Conservation (phyloP, 2,329 filamentous ascomycete genomes). For the Diaporthe sp. region DNA sequence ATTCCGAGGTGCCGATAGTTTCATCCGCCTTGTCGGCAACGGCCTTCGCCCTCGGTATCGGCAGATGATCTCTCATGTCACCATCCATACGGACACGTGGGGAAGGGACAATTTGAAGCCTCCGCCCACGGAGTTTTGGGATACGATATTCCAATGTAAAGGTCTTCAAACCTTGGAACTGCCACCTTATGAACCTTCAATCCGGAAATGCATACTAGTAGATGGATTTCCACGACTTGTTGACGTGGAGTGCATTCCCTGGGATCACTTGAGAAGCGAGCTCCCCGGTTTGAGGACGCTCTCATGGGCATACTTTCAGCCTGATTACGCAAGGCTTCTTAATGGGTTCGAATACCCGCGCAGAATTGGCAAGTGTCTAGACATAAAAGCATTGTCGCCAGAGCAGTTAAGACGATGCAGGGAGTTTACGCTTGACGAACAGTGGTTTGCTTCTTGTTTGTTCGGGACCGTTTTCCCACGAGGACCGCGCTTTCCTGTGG, state of each 20-base stretch:
- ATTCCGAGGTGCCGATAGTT: neutral
- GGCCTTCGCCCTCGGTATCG: neutral
- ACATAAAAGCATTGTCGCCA: neutral
- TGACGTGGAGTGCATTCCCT: accelerated
- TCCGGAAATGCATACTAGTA: too few relatives aligned
- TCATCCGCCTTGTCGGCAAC: neutral
- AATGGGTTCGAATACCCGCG: neutral
- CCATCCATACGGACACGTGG: neutral
- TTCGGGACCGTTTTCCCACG: accelerated
- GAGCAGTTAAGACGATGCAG: too few relatives aligned
- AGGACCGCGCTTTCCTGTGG: neutral
- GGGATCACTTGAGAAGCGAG: neutral
- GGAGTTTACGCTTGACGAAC: too few relatives aligned
- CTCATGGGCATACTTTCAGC: neutral
- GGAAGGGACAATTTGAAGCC: too few relatives aligned
- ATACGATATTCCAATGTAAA: neutral
- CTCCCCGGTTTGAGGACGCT: neutral
- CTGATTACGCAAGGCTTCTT: too few relatives aligned
- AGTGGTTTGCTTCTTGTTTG: too few relatives aligned
- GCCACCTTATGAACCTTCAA: neutral
- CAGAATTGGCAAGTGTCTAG: too few relatives aligned
- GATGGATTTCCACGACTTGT: too few relatives aligned
- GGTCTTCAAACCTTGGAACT: neutral
- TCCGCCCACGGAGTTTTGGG: too few relatives aligned
- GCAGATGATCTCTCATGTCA: neutral